Percentiles rank a stretch among this genome's conserved stretches.
These are phyloP conservation scores for Jamesozyma jinghongensis DNA, from an alignment of 805 yeast genomes.

Conservation along the genomic window DNA sequence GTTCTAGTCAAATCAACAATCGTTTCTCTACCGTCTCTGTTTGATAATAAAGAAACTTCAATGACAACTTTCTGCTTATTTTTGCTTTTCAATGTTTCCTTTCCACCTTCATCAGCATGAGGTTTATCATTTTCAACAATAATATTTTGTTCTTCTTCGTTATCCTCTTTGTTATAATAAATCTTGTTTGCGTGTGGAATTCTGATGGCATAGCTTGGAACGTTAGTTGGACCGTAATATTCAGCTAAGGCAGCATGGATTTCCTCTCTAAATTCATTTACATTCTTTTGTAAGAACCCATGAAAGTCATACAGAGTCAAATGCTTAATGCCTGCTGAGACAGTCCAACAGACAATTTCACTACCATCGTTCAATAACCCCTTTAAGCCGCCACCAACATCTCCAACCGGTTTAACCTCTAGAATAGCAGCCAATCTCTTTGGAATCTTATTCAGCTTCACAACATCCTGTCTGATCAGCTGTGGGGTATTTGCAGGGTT, in stretches of 20 bases:
- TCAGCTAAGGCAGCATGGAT: conserved; percentile 49
- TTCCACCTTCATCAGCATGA: too few relatives aligned
- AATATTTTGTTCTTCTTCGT: conserved; percentile 7
- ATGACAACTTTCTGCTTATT: conserved; percentile 39
- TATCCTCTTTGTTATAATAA: conserved; percentile 28
- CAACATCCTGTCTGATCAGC: conserved; percentile 74
- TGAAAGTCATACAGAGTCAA: conserved; percentile 71
- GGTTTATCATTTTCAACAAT: conserved; percentile 1
- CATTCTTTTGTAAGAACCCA: conserved; percentile 52
- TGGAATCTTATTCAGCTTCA: conserved; percentile 67
- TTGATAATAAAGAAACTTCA: conserved; percentile 56
- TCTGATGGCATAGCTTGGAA: conserved; percentile 53
- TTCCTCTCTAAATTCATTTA: conserved; percentile 48
- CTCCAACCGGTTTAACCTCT: conserved; percentile 62
- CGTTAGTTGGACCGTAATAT: conserved; percentile 63
- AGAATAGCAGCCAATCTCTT: conserved; percentile 67
- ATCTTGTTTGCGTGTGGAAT: conserved; percentile 58
- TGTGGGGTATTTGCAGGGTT: conserved; percentile 73
- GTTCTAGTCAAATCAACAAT: conserved; percentile 82
- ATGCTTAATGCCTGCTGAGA: conserved; percentile 74
- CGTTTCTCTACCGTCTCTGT: conserved; percentile 81
- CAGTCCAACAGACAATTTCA: conserved; percentile 76
- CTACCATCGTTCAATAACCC: conserved; percentile 71
- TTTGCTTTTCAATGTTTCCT: conserved; percentile 16
- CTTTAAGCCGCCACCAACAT: conserved; percentile 81